Base-by-base conservation (phyloP, 2,329 filamentous ascomycete species). In the Neurospora crassa region DNA sequence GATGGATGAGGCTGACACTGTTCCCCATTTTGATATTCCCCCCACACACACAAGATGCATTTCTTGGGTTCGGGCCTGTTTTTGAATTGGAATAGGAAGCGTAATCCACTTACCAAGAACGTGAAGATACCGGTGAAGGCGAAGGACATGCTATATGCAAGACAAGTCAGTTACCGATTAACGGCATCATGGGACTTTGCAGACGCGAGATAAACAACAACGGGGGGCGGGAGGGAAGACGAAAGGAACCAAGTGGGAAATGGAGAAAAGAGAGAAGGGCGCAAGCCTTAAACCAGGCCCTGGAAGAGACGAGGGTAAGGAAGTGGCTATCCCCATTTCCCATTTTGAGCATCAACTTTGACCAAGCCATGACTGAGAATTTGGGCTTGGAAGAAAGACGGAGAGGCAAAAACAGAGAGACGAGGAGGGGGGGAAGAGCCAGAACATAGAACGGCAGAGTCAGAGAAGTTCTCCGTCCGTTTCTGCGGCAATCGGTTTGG, bases 101-200 rank as follows among this genome's bases (percentile, higher is more conserved):
- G 14, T 6, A 37, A 34, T 16, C 47, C 70, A 84, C 84, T 82
- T 80, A 95, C 93, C 74, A 96, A 83, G 82, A 96, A 97, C 14
- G 93, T 96, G 80, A 97, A 97, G 75, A 96, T 89, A 69, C 93
- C 93, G 71, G 89, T 90, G 81, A 93, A 97, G 40, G 91, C 89
- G 71, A 96, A 87, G 72, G 97, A 87, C 70, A 88, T 90, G 69
- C 92, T 93, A 77, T 77, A 75, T 42, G 74, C 53, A 63, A 63
- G 53, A 70, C 75, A 77, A 74, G 68, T 70, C 53, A 76, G 53
- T 16, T 16, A 74, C 73, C 75, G 76, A 78, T 79, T 78, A 78
- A 76, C 75, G 74, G 74, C 78, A 79, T 76, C 29, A 63, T 63
- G 53, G 74, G 77, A 77, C 63, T 70, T 70, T 73, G 71, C 72